Evolutionary conservation across 352 stramenopile genomes (phyloP), one percentile per base, ranked within the genome.

Genomic region (Globisporangium carolinianum): DNA sequence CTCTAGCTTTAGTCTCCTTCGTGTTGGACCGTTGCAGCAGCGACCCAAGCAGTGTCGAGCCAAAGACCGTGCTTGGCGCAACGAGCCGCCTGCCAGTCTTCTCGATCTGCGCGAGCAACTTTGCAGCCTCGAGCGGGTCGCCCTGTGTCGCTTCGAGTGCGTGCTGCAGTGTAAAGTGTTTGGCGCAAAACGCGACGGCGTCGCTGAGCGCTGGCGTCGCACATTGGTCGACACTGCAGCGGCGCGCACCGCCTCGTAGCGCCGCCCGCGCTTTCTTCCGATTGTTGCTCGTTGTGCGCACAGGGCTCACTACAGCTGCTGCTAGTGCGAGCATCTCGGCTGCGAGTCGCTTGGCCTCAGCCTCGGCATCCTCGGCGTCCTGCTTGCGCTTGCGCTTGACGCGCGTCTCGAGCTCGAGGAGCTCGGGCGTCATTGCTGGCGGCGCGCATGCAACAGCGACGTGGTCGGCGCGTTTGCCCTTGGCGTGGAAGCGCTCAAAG

Each of bases 401-500:
- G 36, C 73, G 57, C 11, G 85, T 70, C 58, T 92, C 83, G 6
- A 89, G 63, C 10, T 67, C 71, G 11, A 75, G 47, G 7, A 91
- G 71, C 66, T 87, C 72, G 17, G 50, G 62, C 41, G 68, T 69
- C 66, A 77, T 57, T 9, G 42, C 57, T 0, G 62, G 66, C 18
- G 72, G 57, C 10, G 68, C 55, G 4, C 84, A 67, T 53, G 63
- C 61, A 36, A 55, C 60, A 24, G 64, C 86, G n/a, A 65, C 64
- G 62, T 91, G 83, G 55, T 85, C 69, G 3, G 71, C 71, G 39
- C 83, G 79, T 57, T 80, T 83, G 41, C 81, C 83, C 38, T 87
- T 89, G 41, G 55, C 67, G 56, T 94, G 83, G 63, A 91, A 94
- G 35, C 74, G 68, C 66, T 94, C 81, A 61, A 94, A 94, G 63